Evolutionary conservation across 2,329 filamentous ascomycete genomes (phyloP).

Genomic region (Sphaerulina musiva): DNA sequence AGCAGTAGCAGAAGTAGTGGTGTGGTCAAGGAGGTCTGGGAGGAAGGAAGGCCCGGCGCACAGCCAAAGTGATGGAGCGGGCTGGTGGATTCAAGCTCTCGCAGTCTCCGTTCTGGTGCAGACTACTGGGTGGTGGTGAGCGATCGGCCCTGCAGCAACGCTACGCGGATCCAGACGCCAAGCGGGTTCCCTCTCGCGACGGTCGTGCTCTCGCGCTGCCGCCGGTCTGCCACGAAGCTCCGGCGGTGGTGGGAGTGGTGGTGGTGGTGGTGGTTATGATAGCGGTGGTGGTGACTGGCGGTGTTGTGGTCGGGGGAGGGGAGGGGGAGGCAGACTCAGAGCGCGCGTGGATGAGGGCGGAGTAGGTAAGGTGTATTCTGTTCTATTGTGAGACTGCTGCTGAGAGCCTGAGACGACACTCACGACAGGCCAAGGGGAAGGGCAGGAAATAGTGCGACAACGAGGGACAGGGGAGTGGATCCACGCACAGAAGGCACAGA

Average conservation of each 20-base stretch:
- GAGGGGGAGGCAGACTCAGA: background rate
- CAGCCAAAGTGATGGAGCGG: background rate
- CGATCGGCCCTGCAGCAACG: constrained; percentile 13
- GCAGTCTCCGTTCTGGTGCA: constrained; percentile 4
- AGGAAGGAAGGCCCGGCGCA: no score
- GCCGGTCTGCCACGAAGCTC: background rate
- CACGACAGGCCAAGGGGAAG: background rate
- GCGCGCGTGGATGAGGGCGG: background rate
- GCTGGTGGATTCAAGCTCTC: background rate
- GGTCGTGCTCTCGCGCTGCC: background rate
- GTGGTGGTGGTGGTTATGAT: no score
- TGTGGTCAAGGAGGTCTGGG: no score
- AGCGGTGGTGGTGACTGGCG: background rate
- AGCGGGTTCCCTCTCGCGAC: background rate
- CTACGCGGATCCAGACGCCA: constrained; percentile 4
- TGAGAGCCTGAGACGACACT: background rate
- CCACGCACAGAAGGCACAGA: background rate
- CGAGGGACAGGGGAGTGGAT: background rate
- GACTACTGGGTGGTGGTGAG: no score
- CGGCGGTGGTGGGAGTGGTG: no score
- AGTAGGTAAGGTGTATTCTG: no score
- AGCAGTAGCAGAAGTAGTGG: no score
- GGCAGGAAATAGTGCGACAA: background rate
- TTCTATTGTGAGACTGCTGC: background rate
- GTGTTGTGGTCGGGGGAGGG: background rate